Evolutionary conservation across 2,329 filamentous ascomycete species (phyloP).

Genomic region (Nigrospora osmanthi): DNA sequence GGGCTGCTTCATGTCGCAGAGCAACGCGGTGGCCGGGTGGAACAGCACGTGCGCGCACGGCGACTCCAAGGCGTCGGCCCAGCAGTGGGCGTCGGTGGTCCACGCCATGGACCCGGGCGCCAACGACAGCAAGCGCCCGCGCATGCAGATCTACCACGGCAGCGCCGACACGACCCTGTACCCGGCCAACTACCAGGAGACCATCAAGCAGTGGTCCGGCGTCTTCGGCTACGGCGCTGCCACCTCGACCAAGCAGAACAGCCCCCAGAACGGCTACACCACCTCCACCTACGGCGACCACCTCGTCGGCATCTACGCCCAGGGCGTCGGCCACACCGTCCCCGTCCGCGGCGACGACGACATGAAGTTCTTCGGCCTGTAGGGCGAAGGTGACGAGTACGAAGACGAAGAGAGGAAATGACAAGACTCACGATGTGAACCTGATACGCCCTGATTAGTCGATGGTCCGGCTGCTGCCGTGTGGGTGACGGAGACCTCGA

Average conservation of each 20-base stretch:
- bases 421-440: no score
- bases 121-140: constrained; percentile 13
- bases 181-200: constrained; percentile 15
- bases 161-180: constrained; percentile 15
- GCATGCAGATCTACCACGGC: constrained; percentile 21
- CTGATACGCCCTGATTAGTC: no score
- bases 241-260: constrained; percentile 1
- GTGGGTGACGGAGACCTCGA: no score
- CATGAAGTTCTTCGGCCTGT: constrained; percentile 7
- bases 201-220: constrained; percentile 23
- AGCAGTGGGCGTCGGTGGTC: constrained; percentile 40
- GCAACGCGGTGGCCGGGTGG: constrained; percentile 33
- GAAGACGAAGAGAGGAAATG: no score
- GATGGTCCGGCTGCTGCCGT: no score
- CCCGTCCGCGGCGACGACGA: constrained; percentile 7
- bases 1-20: constrained; percentile 31
- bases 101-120: constrained; percentile 25
- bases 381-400: neutral
- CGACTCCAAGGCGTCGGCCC: constrained; percentile 28
- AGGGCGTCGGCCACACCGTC: constrained; percentile 6
- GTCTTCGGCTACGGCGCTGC: constrained; percentile 21
- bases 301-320: constrained; percentile 4
- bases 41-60: constrained; percentile 42
- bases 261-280: constrained; percentile 5
- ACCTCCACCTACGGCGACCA: constrained; percentile 7